Conservation (phyloP, 1,284 basidiomycete species). For the Volvariella surrecta region DNA sequence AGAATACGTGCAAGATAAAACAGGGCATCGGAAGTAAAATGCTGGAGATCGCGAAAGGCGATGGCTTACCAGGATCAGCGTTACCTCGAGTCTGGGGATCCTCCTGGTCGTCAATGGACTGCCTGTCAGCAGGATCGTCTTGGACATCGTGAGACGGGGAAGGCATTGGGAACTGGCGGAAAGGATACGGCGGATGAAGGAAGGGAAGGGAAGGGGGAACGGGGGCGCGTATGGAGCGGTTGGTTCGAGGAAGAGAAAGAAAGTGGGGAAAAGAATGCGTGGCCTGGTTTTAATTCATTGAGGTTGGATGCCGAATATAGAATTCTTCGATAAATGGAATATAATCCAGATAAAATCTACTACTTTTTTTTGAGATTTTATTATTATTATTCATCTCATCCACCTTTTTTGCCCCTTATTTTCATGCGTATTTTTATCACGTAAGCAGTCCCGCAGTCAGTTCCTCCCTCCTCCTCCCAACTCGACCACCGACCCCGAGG, state of each 20-base stretch:
- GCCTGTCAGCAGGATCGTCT: constrained; percentile 29
- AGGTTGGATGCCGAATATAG: constrained; percentile 63
- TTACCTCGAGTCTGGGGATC: constrained; percentile 25
- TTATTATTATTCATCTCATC: constrained; percentile 47
- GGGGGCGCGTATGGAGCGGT: constrained; percentile 20
- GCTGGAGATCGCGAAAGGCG: constrained; percentile 11
- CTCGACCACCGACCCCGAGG: too few relatives aligned
- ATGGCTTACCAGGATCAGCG: constrained; percentile 28
- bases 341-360: too few relatives aligned
- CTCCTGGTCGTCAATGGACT: constrained; percentile 32
- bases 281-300: constrained; percentile 65
- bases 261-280: constrained; percentile 51
- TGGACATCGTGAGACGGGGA: constrained; percentile 29
- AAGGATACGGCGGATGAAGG: constrained; percentile 13
- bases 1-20: not conserved
- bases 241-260: constrained; percentile 38
- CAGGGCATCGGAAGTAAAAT: too few relatives aligned
- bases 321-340: constrained; percentile 28
- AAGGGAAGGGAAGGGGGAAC: constrained; percentile 17
- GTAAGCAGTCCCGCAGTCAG: constrained; percentile 28
- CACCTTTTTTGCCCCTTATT: constrained; percentile 40
- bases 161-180: constrained; percentile 24
- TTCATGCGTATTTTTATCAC: constrained; percentile 48
- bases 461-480: too few relatives aligned
- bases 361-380: too few relatives aligned